These are phyloP conservation scores for Xylariaceae sp. DNA, from an alignment of 2,329 filamentous ascomycete genomes.

Conservation along the genomic window DNA sequence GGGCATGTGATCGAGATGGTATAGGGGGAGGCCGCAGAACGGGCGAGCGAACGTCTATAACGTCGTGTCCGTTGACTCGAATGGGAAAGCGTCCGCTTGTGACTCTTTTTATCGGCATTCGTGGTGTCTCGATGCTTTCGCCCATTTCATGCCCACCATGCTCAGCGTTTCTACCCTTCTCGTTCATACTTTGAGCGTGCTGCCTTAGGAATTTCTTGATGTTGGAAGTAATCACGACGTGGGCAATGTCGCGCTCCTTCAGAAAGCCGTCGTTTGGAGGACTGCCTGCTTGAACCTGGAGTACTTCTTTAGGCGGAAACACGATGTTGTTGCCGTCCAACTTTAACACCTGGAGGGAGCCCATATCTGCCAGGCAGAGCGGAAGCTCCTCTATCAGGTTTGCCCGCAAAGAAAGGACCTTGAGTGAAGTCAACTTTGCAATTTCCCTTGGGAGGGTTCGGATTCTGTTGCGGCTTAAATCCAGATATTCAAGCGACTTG, in stretches of 20 bases:
- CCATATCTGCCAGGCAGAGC: conserved; percentile 81
- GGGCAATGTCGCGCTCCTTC: conserved; percentile 60
- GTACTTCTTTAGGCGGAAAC: conserved; percentile 67
- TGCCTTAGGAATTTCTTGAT: conserved; percentile 58
- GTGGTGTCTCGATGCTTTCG: conserved; percentile 75
- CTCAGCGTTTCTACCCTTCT: conserved; percentile 47
- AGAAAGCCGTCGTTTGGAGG: conserved; percentile 50
- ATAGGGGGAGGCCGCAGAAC: conserved; percentile 68
- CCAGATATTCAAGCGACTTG: conserved; percentile 82
- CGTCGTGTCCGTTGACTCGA: conserved; percentile 68
- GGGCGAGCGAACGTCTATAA: conserved; percentile 62
- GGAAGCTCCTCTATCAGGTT: conserved; percentile 84
- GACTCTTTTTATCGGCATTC: conserved; percentile 58
- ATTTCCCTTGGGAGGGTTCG: conserved; percentile 72
- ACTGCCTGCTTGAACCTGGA: conserved; percentile 53
- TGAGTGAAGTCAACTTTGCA: conserved; percentile 72
- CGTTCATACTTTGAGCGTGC: conserved; percentile 41
- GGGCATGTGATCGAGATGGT: conserved; percentile 73
- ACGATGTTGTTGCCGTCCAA: conserved; percentile 81
- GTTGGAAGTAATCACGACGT: conserved; percentile 53
- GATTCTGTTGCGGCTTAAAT: conserved; percentile 85
- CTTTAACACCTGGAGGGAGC: conserved; percentile 80
- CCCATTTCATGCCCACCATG: conserved; percentile 57
- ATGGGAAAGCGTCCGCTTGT: conserved; percentile 62
- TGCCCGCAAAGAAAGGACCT: conserved; percentile 80